Percentiles rank a stretch among this genome's conserved stretches.
Conservation (phyloP, 1,139 yeast species). For the Suhomyces maxii region DNA sequence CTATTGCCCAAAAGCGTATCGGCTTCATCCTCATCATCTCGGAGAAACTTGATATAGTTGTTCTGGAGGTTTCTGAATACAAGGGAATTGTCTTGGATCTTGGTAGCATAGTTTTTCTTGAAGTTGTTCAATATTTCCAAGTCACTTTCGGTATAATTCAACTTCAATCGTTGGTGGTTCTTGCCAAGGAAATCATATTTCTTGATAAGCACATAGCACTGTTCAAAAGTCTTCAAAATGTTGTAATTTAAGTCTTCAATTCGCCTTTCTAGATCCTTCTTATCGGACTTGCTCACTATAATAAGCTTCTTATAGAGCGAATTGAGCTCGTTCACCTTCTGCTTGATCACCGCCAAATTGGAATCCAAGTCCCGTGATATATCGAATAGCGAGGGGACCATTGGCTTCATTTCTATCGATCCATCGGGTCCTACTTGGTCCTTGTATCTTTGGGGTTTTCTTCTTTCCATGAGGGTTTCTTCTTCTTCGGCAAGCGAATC, state of each 20-base stretch:
- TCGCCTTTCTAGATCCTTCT: constrained; percentile 61
- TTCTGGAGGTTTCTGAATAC: constrained; percentile 85
- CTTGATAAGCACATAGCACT: constrained; percentile 74
- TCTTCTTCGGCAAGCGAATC: constrained; percentile 53
- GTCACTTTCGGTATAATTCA: constrained; percentile 49
- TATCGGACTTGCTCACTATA: constrained; percentile 82
- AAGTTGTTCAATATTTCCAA: constrained; percentile 71
- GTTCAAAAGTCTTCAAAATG: constrained; percentile 72
- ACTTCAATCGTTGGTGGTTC: constrained; percentile 33
- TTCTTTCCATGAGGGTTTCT: constrained; percentile 46
- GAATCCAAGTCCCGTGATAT: constrained; percentile 71
- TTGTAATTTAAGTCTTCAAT: constrained; percentile 76
- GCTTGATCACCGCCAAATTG: constrained; percentile 48
- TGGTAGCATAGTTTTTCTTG: constrained; percentile 80
- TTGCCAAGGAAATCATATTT: constrained; percentile 55
- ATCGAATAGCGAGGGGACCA: constrained; percentile 81
- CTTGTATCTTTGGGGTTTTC: constrained; percentile 12
- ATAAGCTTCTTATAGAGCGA: constrained; percentile 77
- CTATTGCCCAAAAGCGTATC: constrained; percentile 21
- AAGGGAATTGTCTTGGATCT: constrained; percentile 76
- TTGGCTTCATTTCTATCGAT: constrained; percentile 47
- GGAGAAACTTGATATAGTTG: constrained; percentile 74
- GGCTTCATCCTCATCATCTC: constrained; percentile 64
- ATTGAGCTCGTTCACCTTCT: constrained; percentile 57
- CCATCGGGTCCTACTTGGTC: constrained; percentile 21